Evolutionary conservation across 2,329 filamentous ascomycete species (phyloP).

Genomic region (Xylariaceae sp.): DNA sequence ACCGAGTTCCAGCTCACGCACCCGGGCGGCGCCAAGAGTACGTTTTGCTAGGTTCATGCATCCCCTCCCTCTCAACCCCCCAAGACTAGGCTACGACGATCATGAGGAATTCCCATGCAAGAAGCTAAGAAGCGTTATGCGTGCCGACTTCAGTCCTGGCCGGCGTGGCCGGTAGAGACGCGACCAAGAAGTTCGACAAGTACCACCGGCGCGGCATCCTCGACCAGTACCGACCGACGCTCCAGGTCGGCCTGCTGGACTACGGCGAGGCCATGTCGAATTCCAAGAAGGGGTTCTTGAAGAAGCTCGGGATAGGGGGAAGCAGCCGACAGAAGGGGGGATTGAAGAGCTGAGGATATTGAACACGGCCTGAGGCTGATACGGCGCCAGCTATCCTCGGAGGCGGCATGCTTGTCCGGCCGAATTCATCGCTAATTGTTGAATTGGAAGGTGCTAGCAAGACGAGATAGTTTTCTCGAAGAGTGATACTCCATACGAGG

Average conservation of each 20-base stretch:
- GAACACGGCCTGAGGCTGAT: slow-evolving; percentile 1
- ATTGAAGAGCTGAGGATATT: slow-evolving; percentile 1
- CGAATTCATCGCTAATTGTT: too few relatives aligned
- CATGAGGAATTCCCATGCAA: too few relatives aligned
- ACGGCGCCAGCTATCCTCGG: too few relatives aligned
- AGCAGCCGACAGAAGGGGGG: not conserved
- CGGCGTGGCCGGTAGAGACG: slow-evolving; percentile 14
- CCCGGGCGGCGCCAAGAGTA: slow-evolving; percentile 16
- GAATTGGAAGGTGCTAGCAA: too few relatives aligned
- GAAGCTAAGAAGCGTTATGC: too few relatives aligned
- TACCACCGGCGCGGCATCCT: slow-evolving; percentile 13
- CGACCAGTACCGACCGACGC: slow-evolving; percentile 6
- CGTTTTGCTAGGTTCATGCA: too few relatives aligned
- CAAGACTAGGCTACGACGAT: not conserved
- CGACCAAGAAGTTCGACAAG: slow-evolving; percentile 17
- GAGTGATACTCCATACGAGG: too few relatives aligned
- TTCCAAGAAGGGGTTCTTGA: slow-evolving; percentile 1
- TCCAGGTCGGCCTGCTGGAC: slow-evolving; percentile 3
- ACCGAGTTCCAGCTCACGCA: slow-evolving; percentile 16
- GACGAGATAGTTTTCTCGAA: too few relatives aligned
- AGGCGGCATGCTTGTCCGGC: too few relatives aligned
- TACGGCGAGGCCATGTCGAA: not conserved
- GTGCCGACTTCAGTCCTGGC: slow-evolving; percentile 3
- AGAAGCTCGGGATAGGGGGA: slow-evolving; percentile 1
- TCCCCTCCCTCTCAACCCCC: too few relatives aligned